Evolutionary conservation across 805 yeast genomes (phyloP).

Genomic region (Torulaspora gathmanii): DNA sequence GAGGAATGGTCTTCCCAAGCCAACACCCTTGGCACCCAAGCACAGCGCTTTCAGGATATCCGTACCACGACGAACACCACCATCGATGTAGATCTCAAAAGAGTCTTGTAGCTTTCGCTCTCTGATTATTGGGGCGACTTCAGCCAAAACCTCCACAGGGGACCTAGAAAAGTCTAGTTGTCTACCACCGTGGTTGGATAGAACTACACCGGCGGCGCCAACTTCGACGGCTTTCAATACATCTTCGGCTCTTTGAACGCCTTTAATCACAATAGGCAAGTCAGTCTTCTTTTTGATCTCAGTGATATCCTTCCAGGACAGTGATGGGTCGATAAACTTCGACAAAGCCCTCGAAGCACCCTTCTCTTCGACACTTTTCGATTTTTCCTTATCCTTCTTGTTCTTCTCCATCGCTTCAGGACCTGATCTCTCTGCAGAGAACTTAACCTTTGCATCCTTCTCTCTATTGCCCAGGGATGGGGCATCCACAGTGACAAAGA

Average conservation of each 20-base stretch:
- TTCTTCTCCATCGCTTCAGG: constrained; percentile 38
- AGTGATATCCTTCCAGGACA: constrained; percentile 61
- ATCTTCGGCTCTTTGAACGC: constrained; percentile 81
- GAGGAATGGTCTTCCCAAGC: constrained; percentile 62
- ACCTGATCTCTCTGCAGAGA: constrained; percentile 38
- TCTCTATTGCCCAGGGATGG: constrained; percentile 90
- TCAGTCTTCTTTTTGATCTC: constrained; percentile 52
- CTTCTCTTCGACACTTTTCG: constrained; percentile 52
- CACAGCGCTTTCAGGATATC: constrained; percentile 64
- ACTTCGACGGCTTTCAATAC: constrained; percentile 65
- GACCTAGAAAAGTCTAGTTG: constrained; percentile 82
- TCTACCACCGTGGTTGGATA: constrained; percentile 88
- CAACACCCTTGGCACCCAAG: constrained; percentile 67
- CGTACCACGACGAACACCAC: constrained; percentile 66
- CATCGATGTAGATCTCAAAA: constrained; percentile 59
- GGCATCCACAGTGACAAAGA: constrained; percentile 89
- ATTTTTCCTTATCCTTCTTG: constrained; percentile 41
- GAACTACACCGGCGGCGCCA: constrained; percentile 73
- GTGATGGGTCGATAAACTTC: constrained; percentile 71
- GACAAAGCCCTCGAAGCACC: constrained; percentile 87
- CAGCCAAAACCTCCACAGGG: constrained; percentile 69
- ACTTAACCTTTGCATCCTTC: constrained; percentile 72
- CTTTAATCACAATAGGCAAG: constrained; percentile 70
- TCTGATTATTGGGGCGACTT: constrained; percentile 51
- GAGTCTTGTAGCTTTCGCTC: constrained; percentile 44